Conservation (phyloP, 2,329 filamentous ascomycete species). For the Phialophora expanda region DNA sequence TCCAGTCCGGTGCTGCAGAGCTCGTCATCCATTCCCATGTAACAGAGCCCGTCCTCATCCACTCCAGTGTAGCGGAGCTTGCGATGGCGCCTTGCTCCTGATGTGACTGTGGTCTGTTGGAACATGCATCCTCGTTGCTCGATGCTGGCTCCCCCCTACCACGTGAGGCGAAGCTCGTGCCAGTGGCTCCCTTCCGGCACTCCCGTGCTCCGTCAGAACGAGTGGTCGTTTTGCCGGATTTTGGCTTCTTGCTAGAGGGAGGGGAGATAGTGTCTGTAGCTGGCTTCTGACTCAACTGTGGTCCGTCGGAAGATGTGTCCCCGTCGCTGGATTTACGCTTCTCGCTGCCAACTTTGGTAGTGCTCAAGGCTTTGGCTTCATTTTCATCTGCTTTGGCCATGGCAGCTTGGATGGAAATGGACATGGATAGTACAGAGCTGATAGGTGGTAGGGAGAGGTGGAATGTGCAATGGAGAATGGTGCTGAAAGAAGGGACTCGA, state of each 20-base stretch:
- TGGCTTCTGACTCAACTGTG: neutral
- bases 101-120: neutral
- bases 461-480: neutral
- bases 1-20: neutral
- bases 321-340: neutral
- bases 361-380: neutral
- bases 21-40: neutral
- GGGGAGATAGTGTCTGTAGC: neutral
- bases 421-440: neutral
- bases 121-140: neutral
- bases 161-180: neutral
- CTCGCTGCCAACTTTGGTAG: neutral
- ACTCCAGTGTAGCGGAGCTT: neutral
- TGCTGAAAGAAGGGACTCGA: neutral
- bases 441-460: neutral
- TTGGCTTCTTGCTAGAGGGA: neutral
- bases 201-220: neutral
- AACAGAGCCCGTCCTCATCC: neutral
- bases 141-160: neutral
- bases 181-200: neutral
- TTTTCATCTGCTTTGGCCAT: neutral
- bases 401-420: neutral
- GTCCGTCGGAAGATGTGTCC: no score
- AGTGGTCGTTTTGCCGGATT: neutral
- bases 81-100: neutral